Evolutionary conservation across 2,329 filamentous ascomycete genomes (phyloP), one percentile per base, ranked within the genome.

Genomic region (Cytospora piceae): DNA sequence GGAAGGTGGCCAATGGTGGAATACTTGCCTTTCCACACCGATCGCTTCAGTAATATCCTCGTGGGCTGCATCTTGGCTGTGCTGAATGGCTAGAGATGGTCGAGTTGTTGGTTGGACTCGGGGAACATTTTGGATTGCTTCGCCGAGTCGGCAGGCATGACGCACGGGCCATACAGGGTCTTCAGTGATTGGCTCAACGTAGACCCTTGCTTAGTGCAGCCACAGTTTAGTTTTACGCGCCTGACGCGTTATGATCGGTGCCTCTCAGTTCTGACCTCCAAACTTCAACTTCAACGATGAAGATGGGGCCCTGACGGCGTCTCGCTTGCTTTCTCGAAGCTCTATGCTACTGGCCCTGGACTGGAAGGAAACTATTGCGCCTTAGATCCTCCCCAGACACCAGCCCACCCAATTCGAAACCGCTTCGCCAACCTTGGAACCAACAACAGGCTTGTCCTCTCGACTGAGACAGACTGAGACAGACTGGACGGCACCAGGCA

Each of bases 41-140:
- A 68, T 32, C 67, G 57, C 46, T 75, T 75, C 37, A 77, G 58
- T 49, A 77, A 72, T 64, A 71, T 75, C 72, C 76, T 69, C 63
- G 75, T 77, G 61, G 76, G 74, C 72, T 76, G 75, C 76, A 77
- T 77, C 69, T 71, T 74, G 70, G 65, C 49, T 58, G 56, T 61
- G 60, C 31, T 66, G 46, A 15, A 20, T 37, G 20, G 58, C 52
- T 39, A 27, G 49, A 29, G 32, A 39, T 54, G 6, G n/a, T 24
- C 15, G 24, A 24, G 24, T 46, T 46, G 42, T 22, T 22, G 20
- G 20, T 46, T 46, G 42, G 20, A 46, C 8, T 46, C 5, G n/a
- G 20, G 42, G 42, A 46, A 22, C 42, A 46, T 46, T 46, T 46
- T 46, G 42, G 42, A 46, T 22, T 46, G 42, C 42, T 22, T 46